A percentile compares a stretch with the other conserved stretches of the same genome.
These are phyloP conservation scores for Paramecium sonneborni DNA, from an alignment of 73 alveolate genomes.

Conservation along the genomic window DNA sequence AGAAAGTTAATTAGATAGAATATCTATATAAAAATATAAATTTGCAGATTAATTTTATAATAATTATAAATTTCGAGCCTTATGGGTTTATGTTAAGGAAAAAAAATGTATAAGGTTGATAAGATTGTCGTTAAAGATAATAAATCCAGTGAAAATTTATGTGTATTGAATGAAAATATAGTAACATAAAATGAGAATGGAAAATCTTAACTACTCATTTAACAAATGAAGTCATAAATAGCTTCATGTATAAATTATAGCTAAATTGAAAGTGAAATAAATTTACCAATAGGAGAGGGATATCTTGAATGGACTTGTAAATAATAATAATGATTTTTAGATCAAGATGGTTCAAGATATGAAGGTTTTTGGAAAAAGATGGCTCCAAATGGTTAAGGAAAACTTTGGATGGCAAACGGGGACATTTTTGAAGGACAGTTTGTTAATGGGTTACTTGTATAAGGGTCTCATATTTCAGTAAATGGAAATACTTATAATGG, in stretches of 20 bases:
- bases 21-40: not conserved
- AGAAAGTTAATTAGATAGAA: not conserved
- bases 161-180: not conserved
- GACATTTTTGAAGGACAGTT: constrained; percentile 69
- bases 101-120: not conserved
- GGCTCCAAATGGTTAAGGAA: constrained; percentile 65
- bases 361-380: constrained; percentile 67
- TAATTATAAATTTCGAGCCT: not conserved
- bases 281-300: not conserved
- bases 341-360: constrained; percentile 58
- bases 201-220: not conserved
- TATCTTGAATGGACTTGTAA: constrained; percentile 5
- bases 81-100: not conserved
- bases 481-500: constrained; percentile 66
- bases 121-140: not conserved
- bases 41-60: not conserved
- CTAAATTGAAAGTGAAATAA: not conserved
- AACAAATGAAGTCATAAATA: not conserved
- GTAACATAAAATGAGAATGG: not conserved
- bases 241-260: not conserved
- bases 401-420: constrained; percentile 64
- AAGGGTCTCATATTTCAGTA: constrained; percentile 49
- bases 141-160: not conserved
- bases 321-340: not conserved
- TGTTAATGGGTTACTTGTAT: constrained; percentile 31